Percentiles rank a stretch among this genome's conserved stretches.
Conservation (phyloP, 345 rosid species). For the thale cress (Arabidopsis thaliana) region DNA sequence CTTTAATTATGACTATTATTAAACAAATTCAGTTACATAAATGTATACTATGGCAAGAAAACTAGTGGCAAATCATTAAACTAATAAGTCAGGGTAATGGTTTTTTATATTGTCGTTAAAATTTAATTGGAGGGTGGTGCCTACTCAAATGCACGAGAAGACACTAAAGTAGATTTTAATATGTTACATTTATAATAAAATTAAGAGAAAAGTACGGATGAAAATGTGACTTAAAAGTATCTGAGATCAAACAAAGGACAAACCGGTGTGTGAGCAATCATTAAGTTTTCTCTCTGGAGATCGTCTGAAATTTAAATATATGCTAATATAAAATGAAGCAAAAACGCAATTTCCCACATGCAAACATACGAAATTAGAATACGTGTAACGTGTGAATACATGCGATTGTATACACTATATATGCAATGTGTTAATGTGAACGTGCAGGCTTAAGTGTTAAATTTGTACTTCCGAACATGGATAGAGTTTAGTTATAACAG, state of each 20-base stretch:
- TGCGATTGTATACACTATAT: conserved; percentile 9
- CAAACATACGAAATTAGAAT: conserved; percentile 37
- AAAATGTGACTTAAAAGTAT: conserved; percentile 32
- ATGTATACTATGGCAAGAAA: too few species aligned
- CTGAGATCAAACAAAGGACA: conserved; percentile 44
- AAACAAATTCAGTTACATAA: too few species aligned
- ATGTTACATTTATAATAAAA: conserved; percentile 23
- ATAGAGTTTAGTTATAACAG: neutral
- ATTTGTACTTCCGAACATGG: neutral
- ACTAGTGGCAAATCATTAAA: neutral
- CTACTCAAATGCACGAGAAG: conserved; percentile 38
- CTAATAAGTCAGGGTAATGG: neutral
- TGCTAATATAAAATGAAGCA: neutral
- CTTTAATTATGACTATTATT: neutral
- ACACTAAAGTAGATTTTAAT: conserved; percentile 18
- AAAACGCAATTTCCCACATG: conserved; percentile 40
- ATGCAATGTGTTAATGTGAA: conserved; percentile 8
- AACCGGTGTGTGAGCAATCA: conserved; percentile 40
- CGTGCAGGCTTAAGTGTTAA: conserved; percentile 21
- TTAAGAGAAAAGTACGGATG: conserved; percentile 29
- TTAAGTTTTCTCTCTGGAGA: conserved; percentile 33
- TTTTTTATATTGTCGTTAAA: neutral
- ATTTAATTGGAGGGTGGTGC: conserved; percentile 38
- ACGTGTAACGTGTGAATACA: conserved; percentile 35
- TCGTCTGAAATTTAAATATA: conserved; percentile 21